These are phyloP conservation scores for Acer negundo DNA, from an alignment of 345 rosid genomes.

Conservation along the genomic window DNA sequence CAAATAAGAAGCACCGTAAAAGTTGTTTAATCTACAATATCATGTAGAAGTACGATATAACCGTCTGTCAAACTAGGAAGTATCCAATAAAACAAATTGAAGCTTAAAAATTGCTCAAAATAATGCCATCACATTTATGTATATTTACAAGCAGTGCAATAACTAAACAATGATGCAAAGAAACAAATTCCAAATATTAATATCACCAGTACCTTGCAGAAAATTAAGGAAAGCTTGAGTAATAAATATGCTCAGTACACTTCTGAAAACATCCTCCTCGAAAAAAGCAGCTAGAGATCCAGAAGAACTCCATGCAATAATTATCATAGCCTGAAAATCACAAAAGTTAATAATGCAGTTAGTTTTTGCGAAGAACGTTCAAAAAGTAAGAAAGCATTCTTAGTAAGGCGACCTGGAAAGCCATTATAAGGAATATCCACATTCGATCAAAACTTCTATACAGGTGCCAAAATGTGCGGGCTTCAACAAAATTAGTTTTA, in stretches of 20 bases:
- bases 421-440: conserved; percentile 93
- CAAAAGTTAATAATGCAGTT: conserved; percentile 17
- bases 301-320: conserved; percentile 74
- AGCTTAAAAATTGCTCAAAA: conserved; percentile 20
- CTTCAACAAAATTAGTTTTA: conserved; percentile 98
- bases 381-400: conserved; percentile 20
- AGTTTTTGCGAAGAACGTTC: conserved; percentile 17
- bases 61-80: conserved; percentile 7
- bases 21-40: conserved; percentile 5
- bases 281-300: conserved; percentile 74
- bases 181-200: conserved; percentile 12
- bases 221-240: conserved; percentile 88
- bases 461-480: conserved; percentile 92
- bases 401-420: conserved; percentile 67
- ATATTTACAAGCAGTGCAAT: conserved; percentile 9
- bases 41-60: conserved; percentile 12
- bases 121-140: conserved; percentile 7
- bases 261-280: conserved; percentile 55
- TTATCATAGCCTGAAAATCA: conserved; percentile 81
- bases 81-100: conserved; percentile 5
- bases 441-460: conserved; percentile 93
- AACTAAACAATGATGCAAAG: background rate
- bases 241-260: conserved; percentile 79
- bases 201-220: conserved; percentile 62
- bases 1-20: conserved; percentile 10